Evolutionary conservation across 352 stramenopile species (phyloP).

Genomic region (Phytophthora colocasiae): DNA sequence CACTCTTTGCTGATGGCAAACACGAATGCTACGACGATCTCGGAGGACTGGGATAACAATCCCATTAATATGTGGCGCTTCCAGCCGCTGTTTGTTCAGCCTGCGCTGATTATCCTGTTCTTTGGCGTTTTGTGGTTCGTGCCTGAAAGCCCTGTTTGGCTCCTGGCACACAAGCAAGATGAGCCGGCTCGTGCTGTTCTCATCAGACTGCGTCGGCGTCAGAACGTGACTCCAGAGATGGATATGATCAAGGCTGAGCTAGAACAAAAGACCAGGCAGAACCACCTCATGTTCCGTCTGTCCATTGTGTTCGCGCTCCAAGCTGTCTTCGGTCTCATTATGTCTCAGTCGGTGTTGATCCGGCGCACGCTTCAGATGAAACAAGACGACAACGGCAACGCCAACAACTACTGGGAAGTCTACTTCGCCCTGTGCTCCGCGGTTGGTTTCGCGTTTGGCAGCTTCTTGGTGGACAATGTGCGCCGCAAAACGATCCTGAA

Average conservation of each 20-base stretch:
- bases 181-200: slow-evolving; percentile 62
- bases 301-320: slow-evolving; percentile 68
- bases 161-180: slow-evolving; percentile 60
- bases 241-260: slow-evolving; percentile 64
- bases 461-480: slow-evolving; percentile 85
- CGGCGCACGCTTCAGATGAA: slow-evolving; percentile 50
- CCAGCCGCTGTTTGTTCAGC: slow-evolving; percentile 66
- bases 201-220: slow-evolving; percentile 66
- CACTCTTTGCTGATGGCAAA: slow-evolving; percentile 67
- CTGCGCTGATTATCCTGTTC: slow-evolving; percentile 67
- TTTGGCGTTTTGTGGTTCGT: slow-evolving; percentile 68
- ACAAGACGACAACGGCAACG: slow-evolving; percentile 20
- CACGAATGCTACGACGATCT: slow-evolving; percentile 52
- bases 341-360: slow-evolving; percentile 72
- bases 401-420: slow-evolving; percentile 61
- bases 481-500: slow-evolving; percentile 92
- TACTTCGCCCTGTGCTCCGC: slow-evolving; percentile 58
- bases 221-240: slow-evolving; percentile 76
- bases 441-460: slow-evolving; percentile 69
- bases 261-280: slow-evolving; percentile 47
- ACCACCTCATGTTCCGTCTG: slow-evolving; percentile 72
- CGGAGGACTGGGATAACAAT: slow-evolving; percentile 44
- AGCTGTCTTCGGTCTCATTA: slow-evolving; percentile 65
- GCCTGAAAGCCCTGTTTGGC: slow-evolving; percentile 84
- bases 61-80: slow-evolving; percentile 68